Evolutionary conservation across 2,329 filamentous ascomycete genomes (phyloP), one percentile per base, ranked within the genome.

Genomic region (Cercospora sp.): DNA sequence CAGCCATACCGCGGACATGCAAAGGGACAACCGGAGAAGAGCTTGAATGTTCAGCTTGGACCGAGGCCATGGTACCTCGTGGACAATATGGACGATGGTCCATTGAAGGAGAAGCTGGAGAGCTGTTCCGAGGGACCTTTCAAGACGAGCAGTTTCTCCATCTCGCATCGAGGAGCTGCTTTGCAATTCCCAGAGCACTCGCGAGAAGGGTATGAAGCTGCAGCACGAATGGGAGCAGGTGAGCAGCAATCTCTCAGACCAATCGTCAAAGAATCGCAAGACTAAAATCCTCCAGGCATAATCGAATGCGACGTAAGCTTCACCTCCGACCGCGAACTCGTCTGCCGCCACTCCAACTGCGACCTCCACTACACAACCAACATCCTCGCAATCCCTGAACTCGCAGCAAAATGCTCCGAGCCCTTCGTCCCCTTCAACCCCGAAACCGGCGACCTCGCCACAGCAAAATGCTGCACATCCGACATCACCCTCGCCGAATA

Each of bases 401-500:
- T 91, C 60, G 87, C 86, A 68, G 84, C 84, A 64, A 91, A 90
- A 79, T 91, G 89, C 80, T 86, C 84, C 2, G 76, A 79, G 63
- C 88, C 87, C 0, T 91, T 91, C 78, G 78, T 77, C n/a, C 86
- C 89, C 0, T 73, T 71, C 66, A 65, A 77, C 60, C 59, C 71
- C 3, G 68, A 64, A 9, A 75, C 68, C 2, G 73, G 73, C 28
- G 67, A 63, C 84, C 87, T 81, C 0, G 90, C 90, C 1, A 83
- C 80, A 16, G 89, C 89, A 12, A 86, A 86, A 71, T 92, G 90
- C 83, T 92, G 90, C 82, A 91, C 90, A 2, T 88, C 85, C 73
- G 90, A 92, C 75, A 86, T 92, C 74, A 91, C 89, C 0, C 80
- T 90, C 40, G 83, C 83, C 57, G 90, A 92, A 79, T 91, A 87